Conservation (phyloP, 352 stramenopile species). For the Pythium chondricola region DNA sequence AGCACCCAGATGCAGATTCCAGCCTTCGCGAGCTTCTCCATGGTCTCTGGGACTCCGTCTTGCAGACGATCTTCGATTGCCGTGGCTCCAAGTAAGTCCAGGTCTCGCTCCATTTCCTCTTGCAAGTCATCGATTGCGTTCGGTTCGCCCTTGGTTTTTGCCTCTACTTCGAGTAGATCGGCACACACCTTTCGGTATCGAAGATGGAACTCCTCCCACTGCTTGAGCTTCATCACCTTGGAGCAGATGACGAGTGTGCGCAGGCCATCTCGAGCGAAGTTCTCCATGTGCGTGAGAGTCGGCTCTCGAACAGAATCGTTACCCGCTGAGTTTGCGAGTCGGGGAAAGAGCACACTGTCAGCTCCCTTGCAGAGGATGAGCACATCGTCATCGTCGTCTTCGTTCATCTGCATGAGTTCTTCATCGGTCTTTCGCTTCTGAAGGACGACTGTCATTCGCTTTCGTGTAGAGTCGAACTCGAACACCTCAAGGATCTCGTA, state of each 20-base stretch:
- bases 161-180: slow-evolving; percentile 65
- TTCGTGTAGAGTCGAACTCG: slow-evolving; percentile 89
- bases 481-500: slow-evolving; percentile 92
- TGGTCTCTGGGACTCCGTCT: slow-evolving; percentile 74
- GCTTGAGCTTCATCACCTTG: slow-evolving; percentile 40
- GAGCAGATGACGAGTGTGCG: slow-evolving; percentile 84
- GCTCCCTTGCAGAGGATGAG: slow-evolving; percentile 76
- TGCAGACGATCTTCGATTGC: slow-evolving; percentile 86
- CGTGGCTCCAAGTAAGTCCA: slow-evolving; percentile 75
- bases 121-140: slow-evolving; percentile 67
- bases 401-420: slow-evolving; percentile 59
- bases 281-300: slow-evolving; percentile 68
- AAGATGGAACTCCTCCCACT: slow-evolving; percentile 65
- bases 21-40: slow-evolving; percentile 65
- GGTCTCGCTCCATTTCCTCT: slow-evolving; percentile 70
- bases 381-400: slow-evolving; percentile 68
- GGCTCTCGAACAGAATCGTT: slow-evolving; percentile 35
- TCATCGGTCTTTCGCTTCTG: slow-evolving; percentile 61
- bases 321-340: slow-evolving; percentile 32
- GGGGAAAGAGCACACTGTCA: slow-evolving; percentile 83
- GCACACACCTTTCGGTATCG: slow-evolving; percentile 57
- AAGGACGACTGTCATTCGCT: slow-evolving; percentile 85
- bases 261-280: slow-evolving; percentile 82
- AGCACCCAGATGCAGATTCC: slow-evolving; percentile 86
- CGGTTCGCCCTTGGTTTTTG: slow-evolving; percentile 46